These are phyloP conservation scores for Cytospora schulzeri DNA, from an alignment of 2,329 filamentous ascomycete species.

Conservation along the genomic window DNA sequence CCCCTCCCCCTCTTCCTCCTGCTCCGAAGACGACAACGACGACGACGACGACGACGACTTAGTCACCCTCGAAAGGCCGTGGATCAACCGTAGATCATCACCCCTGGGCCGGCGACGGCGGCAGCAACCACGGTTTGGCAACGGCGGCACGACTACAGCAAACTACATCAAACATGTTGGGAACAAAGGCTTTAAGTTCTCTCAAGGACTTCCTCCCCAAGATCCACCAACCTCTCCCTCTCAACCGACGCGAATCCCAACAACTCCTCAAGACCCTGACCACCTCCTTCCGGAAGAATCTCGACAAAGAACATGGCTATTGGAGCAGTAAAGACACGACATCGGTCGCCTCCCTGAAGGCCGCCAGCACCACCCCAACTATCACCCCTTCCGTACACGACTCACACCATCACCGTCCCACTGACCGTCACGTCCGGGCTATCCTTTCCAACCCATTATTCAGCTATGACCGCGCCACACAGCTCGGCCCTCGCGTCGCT, in stretches of 20 bases:
- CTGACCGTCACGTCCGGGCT: conserved; percentile 55
- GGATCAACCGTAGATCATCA: background rate
- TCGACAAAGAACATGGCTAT: conserved; percentile 60
- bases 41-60: too few relatives aligned
- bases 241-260: conserved; percentile 53
- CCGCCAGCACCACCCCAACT: conserved; percentile 24
- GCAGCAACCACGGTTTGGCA: conserved; percentile 27
- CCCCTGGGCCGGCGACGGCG: background rate
- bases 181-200: conserved; percentile 41
- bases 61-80: background rate
- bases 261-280: conserved; percentile 60
- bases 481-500: conserved; percentile 20
- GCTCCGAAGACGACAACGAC: background rate
- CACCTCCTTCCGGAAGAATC: conserved; percentile 57
- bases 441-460: conserved; percentile 62
- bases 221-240: conserved; percentile 55
- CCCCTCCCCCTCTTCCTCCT: too few relatives aligned
- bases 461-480: conserved; percentile 40
- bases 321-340: conserved; percentile 36
- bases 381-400: conserved; percentile 22
- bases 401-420: conserved; percentile 39
- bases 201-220: conserved; percentile 46
- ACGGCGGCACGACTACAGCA: background rate
- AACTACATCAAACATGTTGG: conserved; percentile 36
- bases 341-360: conserved; percentile 22